Evolutionary conservation across 805 yeast species (phyloP), one percentile per base, ranked within the genome.

Genomic region (Grigorovia humatica): DNA sequence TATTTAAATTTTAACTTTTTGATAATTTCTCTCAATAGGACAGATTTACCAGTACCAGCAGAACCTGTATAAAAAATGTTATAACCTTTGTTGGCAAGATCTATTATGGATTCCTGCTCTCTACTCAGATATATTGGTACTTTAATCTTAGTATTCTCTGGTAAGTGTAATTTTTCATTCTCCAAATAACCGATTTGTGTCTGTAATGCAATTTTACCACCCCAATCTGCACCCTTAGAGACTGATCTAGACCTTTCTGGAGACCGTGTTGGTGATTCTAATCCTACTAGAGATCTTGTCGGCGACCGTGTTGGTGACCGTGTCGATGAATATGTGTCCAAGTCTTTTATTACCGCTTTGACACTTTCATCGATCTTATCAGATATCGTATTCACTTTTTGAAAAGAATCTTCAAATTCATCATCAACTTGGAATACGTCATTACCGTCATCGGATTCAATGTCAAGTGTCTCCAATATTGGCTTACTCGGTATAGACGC

Each of bases 21-120:
- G 51, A 86, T 85, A 41, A 86, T 72, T 11, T 80, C 74, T 54
- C 77, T 76, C 48, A 93, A 70, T n/a, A 93, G 71, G 4, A 93
- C 84, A 1, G 99, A 91, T 64, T 93, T 93, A 63, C 99, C 99
- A 0, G 99, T 93, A 61, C 99, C 99, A 0, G 99, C 99, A 38
- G 97, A 88, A 48, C 99, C 99, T 0, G 99, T 93, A 65, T 87
- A 93, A 63, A 93, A 93, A 2, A 93, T 69, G 53, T 83, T 87
- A 17, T 73, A 70, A 0, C 95, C 89, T 20, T 72, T 62, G 45
- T 78, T 67, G 0, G 83, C 95, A 50, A 86, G 67, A 9, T 80
- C 77, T 11, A 87, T 74, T 20, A 93, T 80, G 48, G 75, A 69
- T 52, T 77, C 75, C 61, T 86, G 95, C 61, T 86, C 93, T 20